phyloP scores from a whole-genome alignment of 768 basidiomycete genomes.

The Hypholoma fasciculare region DNA sequence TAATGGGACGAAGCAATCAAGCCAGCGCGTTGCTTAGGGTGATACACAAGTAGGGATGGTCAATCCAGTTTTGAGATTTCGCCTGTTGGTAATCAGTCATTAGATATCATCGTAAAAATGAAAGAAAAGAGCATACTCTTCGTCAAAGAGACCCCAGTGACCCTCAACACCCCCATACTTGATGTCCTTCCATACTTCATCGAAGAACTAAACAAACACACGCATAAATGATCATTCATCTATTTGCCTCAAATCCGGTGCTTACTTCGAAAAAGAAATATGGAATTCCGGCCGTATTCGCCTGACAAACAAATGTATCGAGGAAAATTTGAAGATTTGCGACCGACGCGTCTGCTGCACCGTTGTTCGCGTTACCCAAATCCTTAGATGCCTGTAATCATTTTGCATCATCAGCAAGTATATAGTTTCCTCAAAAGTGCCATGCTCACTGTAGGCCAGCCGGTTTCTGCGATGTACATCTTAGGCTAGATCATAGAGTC shows the following conservation, averaged over 20 bases:
- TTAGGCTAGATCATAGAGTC: constrained; percentile 41
- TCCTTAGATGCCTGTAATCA: constrained; percentile 54
- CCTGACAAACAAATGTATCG: constrained; percentile 86
- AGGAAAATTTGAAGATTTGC: constrained; percentile 74
- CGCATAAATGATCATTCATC: background rate
- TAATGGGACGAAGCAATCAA: background rate
- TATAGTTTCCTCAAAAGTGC: background rate
- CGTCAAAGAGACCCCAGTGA: constrained; percentile 50
- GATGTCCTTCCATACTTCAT: constrained; percentile 79
- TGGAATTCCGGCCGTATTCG: constrained; percentile 71
- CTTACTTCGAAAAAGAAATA: constrained; percentile 88
- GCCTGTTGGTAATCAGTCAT: constrained; percentile 36
- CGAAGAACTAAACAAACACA: constrained; percentile 50
- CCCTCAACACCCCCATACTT: constrained; percentile 79
- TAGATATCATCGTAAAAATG: background rate
- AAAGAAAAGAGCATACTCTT: constrained; percentile 34
- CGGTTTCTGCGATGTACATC: constrained; percentile 94
- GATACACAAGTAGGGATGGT: constrained; percentile 59
- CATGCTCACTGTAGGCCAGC: constrained; percentile 64
- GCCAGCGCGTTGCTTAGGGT: constrained; percentile 22
- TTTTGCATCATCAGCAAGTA: background rate
- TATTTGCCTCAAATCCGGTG: background rate
- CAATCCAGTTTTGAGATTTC: constrained; percentile 63
- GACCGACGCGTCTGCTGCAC: constrained; percentile 61
- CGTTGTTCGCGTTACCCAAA: constrained; percentile 57